These are phyloP conservation scores for Aaosphaeria pasadenensis DNA, from an alignment of 2,329 filamentous ascomycete species.

Conservation along the genomic window DNA sequence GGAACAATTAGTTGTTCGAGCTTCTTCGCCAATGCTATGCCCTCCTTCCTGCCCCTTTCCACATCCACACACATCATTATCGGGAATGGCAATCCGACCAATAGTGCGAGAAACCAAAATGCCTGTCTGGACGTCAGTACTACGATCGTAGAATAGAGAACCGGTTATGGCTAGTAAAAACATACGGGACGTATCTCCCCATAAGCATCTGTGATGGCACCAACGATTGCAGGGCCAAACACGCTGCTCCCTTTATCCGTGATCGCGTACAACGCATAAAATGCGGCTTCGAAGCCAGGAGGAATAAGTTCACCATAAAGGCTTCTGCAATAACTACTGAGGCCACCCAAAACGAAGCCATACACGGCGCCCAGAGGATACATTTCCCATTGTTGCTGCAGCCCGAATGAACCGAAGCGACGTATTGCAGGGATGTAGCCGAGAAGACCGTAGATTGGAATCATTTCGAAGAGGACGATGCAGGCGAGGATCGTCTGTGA, in stretches of 20 bases:
- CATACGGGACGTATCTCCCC: constrained; percentile 48
- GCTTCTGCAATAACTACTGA: constrained; percentile 88
- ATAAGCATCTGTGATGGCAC: constrained; percentile 76
- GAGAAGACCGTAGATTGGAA: constrained; percentile 85
- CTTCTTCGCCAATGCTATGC: constrained; percentile 38
- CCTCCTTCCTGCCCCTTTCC: constrained; percentile 53
- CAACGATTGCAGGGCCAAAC: constrained; percentile 92
- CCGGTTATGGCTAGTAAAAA: constrained; percentile 1
- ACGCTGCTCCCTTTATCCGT: constrained; percentile 95
- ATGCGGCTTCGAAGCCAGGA: constrained; percentile 89
- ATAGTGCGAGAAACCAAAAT: constrained; percentile 83
- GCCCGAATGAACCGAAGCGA: constrained; percentile 70
- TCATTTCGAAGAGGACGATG: constrained; percentile 85
- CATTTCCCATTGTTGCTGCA: constrained; percentile 98
- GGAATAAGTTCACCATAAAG: constrained; percentile 93
- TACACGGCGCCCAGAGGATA: constrained; percentile 88
- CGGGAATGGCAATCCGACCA: constrained; percentile 83
- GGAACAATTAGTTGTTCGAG: constrained; percentile 20
- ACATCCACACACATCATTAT: constrained; percentile 84
- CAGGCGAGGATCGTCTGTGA: constrained; percentile 91
- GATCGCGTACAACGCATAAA: constrained; percentile 95
- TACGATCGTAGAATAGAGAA: neutral
- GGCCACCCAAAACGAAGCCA: constrained; percentile 88
- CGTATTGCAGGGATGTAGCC: constrained; percentile 82
- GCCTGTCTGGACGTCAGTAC: constrained; percentile 45